Conservation (phyloP, 202 grass and related monocot species). For the Alloteropsis angusta region DNA sequence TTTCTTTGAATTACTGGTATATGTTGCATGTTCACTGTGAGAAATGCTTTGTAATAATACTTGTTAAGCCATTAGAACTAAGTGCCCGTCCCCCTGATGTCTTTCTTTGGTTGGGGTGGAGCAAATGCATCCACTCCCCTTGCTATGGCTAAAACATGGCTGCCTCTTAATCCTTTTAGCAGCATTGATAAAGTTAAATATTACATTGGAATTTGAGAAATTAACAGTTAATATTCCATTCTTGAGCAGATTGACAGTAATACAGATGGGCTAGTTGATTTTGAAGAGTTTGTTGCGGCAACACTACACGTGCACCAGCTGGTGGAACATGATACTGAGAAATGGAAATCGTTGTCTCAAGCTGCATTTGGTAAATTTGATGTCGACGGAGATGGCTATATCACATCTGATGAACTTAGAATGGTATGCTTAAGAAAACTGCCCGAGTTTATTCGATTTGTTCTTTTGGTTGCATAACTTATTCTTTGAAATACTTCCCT, state of each 20-base stretch:
- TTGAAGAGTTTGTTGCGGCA: constrained; percentile 83
- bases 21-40: background rate
- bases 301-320: constrained; percentile 85
- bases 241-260: constrained; percentile 77
- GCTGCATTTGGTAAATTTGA: constrained; percentile 91
- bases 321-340: constrained; percentile 66
- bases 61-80: background rate
- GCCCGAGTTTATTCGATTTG: background rate
- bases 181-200: background rate
- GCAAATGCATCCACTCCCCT: background rate
- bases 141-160: background rate
- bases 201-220: constrained; percentile 1
- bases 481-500: background rate
- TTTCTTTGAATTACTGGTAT: background rate
- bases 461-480: background rate
- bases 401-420: constrained; percentile 86
- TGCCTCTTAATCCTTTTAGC: background rate
- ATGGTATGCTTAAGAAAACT: constrained; percentile 44
- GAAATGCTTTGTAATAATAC: background rate
- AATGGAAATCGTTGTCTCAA: constrained; percentile 66
- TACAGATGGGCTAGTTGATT: constrained; percentile 92
- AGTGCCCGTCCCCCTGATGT: background rate
- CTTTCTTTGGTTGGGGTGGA: background rate
- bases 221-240: background rate
- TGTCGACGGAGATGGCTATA: constrained; percentile 79